Conservation (phyloP, 192 early-diverging fungal genomes). For the Umbelopsis sp. region DNA sequence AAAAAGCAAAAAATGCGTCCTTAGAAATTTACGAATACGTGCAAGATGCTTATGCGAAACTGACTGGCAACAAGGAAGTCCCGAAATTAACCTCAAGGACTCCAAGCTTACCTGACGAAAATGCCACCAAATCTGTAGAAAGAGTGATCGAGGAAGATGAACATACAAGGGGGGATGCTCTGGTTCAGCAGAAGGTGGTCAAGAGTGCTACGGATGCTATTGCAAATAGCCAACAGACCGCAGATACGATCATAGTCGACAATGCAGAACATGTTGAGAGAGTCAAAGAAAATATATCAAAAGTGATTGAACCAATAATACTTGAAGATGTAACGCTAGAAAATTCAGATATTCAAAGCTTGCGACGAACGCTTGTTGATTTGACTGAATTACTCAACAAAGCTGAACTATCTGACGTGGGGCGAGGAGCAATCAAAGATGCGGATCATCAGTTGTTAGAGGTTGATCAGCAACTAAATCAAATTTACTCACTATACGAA, state of each 20-base stretch:
- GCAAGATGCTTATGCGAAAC: conserved; percentile 29
- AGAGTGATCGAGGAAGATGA: background rate
- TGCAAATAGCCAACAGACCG: background rate
- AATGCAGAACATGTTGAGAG: background rate
- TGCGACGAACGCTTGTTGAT: background rate
- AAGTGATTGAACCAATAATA: background rate
- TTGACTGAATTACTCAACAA: background rate
- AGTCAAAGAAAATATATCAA: background rate
- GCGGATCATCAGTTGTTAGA: background rate
- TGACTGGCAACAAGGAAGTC: conserved; percentile 29
- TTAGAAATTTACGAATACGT: conserved; percentile 41
- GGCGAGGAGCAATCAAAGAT: background rate
- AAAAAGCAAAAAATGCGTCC: conserved; percentile 23
- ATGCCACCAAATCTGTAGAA: background rate
- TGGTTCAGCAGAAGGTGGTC: conserved; percentile 11
- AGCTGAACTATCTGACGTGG: background rate
- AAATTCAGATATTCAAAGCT: background rate
- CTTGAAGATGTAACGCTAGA: background rate
- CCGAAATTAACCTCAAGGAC: conserved; percentile 10
- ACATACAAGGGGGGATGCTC: conserved; percentile 1
- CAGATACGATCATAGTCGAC: background rate
- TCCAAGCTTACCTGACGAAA: background rate
- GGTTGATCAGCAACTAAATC: background rate
- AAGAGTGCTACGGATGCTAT: background rate
- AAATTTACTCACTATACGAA: background rate